Conservation (phyloP, 352 stramenopile species). For the Phytopythium litorale region DNA sequence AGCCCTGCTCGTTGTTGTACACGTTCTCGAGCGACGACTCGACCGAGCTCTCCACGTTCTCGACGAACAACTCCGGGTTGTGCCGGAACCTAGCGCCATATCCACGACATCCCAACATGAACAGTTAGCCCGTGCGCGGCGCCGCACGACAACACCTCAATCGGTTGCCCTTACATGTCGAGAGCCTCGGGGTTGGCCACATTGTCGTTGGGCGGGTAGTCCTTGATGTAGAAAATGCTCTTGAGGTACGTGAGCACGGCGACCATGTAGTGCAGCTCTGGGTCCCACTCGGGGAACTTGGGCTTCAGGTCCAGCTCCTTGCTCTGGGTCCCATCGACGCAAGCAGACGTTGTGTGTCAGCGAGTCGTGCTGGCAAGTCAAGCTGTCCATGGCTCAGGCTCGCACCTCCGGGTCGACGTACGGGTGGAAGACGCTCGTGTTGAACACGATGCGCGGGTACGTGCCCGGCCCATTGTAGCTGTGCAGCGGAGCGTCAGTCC, state of each 20-base stretch:
- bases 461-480: conserved; percentile 93
- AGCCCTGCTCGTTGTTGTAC: conserved; percentile 91
- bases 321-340: conserved; percentile 30
- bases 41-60: conserved; percentile 90
- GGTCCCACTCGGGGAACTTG: conserved; percentile 93
- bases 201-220: conserved; percentile 60
- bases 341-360: background rate
- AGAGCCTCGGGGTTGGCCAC: conserved; percentile 87
- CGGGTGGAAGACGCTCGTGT: conserved; percentile 91
- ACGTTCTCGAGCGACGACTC: conserved; percentile 91
- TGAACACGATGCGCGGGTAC: conserved; percentile 92
- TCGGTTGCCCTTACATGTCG: conserved; percentile 56
- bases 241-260: conserved; percentile 96
- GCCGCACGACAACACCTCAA: background rate
- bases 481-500: conserved; percentile 12
- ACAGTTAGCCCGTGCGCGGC: conserved; percentile 6
- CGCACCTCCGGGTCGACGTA: conserved; percentile 83
- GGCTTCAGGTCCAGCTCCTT: conserved; percentile 89
- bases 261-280: conserved; percentile 94
- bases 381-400: no score
- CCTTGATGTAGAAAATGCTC: conserved; percentile 98
- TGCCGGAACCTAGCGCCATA: conserved; percentile 48
- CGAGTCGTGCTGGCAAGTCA: no score
- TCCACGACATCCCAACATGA: background rate
- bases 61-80: conserved; percentile 87